These are phyloP conservation scores for Phytophthora megakarya DNA, from an alignment of 352 stramenopile genomes.

Conservation along the genomic window DNA sequence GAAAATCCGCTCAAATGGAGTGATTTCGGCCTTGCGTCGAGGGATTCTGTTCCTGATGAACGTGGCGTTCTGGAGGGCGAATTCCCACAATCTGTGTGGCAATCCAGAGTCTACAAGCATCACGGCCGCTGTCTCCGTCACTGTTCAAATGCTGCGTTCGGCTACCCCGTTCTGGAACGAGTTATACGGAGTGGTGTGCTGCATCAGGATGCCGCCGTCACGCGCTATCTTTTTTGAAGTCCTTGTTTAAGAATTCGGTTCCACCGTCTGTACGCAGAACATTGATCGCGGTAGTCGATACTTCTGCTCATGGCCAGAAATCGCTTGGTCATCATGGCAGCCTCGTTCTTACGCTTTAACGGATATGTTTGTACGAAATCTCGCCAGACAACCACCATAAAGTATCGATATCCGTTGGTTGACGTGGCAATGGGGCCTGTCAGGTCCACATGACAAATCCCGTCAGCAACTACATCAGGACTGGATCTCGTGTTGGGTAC, in stretches of 20 bases:
- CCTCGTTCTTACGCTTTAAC: slow-evolving; percentile 3
- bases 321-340: not conserved
- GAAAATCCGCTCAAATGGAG: slow-evolving; percentile 7
- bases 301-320: not conserved
- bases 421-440: no score
- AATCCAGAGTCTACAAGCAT: slow-evolving; percentile 5
- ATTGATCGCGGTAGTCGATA: not conserved
- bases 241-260: slow-evolving; percentile 10
- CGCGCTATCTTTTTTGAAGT: not conserved
- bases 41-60: slow-evolving; percentile 13
- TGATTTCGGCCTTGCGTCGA: not conserved
- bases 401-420: not conserved
- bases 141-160: not conserved
- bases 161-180: slow-evolving; percentile 10
- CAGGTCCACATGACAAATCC: no score
- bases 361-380: not conserved
- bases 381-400: slow-evolving; percentile 8
- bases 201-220: not conserved
- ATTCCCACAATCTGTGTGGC: slow-evolving; percentile 6
- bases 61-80: not conserved
- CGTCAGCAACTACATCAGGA: no score
- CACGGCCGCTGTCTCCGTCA: slow-evolving; percentile 6
- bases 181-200: slow-evolving; percentile 1
- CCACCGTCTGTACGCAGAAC: slow-evolving; percentile 1
- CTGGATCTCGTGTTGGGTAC: no score